Base-by-base conservation (phyloP, 176 grass and related monocot species). In the Aechmea fasciata region DNA sequence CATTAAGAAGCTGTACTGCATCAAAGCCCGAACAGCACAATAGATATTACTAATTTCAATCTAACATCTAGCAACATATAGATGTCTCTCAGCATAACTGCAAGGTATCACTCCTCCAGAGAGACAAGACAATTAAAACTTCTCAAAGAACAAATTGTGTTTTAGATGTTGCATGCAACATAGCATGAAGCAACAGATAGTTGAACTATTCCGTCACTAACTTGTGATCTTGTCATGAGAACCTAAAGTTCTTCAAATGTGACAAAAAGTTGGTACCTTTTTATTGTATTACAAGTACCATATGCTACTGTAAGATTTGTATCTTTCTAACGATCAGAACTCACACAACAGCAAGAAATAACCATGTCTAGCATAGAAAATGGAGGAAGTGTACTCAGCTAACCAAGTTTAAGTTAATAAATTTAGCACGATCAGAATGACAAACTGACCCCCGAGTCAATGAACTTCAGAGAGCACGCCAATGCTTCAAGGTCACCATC, bases 401-500 rank as follows among this genome's bases (percentile, higher is more conserved):
- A 9, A 52, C 11, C 18, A 13, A 6, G 7, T 62, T 57, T 55
- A 9, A 66, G 64, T 15, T 63, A 75, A 20, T 53, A 63, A 66
- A 57, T 61, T 61, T 61, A 9, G 13, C 52, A 69, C 47, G 14
- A 9, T 11, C 26, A 15, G 63, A 71, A 47, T 28, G 11, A 76
- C 52, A 76, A 67, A 75, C 67, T 23, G 72, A 91, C 86, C 79
- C 90, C 48, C 62, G 82, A 66, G 78, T 74, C 69, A 18, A 83
- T 74, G 70, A 68, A 63, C 11, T 67, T 73, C 49, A 87, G 50
- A n/a, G 81, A 85, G 77, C 26, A 85, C 65, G 79, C 77, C 50
- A 84, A 71, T 65, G 73, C 64, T 72, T 87, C 84, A 93, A 90
- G 48, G 26, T 69, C 79, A 48, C 63, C 82, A 83, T 92, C 79